Percentiles rank a stretch among this genome's conserved stretches.
These are phyloP conservation scores for Veloporphyrellus conicus DNA, from an alignment of 1,284 basidiomycete species.

Conservation along the genomic window DNA sequence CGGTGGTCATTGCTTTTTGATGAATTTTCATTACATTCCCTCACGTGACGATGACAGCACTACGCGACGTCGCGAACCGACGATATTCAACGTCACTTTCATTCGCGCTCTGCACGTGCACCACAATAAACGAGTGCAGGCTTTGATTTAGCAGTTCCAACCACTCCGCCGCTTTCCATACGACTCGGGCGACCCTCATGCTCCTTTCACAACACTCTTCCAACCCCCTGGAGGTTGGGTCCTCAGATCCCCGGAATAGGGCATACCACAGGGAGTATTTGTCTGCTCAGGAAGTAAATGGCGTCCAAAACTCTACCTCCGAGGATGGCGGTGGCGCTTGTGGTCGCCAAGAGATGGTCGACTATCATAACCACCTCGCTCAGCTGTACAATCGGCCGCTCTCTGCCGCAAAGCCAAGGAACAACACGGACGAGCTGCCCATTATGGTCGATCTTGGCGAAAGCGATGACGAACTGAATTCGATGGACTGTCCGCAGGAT, in stretches of 20 bases:
- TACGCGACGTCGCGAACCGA: no score
- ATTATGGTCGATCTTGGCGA: slow-evolving; percentile 45
- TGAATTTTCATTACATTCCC: neutral
- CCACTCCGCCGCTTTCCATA: neutral
- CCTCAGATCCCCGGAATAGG: slow-evolving; percentile 57
- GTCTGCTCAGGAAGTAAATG: slow-evolving; percentile 30
- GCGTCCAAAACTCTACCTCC: slow-evolving; percentile 27
- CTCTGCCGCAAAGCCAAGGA: slow-evolving; percentile 19
- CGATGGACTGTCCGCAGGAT: slow-evolving; percentile 35
- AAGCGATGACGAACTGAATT: slow-evolving; percentile 48
- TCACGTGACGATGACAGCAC: slow-evolving; percentile 15
- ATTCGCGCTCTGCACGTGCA: neutral
- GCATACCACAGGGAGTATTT: slow-evolving; percentile 42
- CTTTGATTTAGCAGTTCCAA: neutral
- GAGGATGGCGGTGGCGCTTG: slow-evolving; percentile 41
- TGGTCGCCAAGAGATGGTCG: slow-evolving; percentile 37
- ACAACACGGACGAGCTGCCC: slow-evolving; percentile 24
- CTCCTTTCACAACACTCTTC: slow-evolving; percentile 71
- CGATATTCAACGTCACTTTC: no score
- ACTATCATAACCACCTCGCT: slow-evolving; percentile 55
- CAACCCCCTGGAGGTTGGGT: slow-evolving; percentile 67
- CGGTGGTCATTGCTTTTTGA: slow-evolving; percentile 47
- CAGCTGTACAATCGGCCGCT: slow-evolving; percentile 27
- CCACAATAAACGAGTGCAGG: neutral
- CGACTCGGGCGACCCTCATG: slow-evolving; percentile 25